Evolutionary conservation across 805 yeast genomes (phyloP).

Genomic region (Monosporozyma servazzii): DNA sequence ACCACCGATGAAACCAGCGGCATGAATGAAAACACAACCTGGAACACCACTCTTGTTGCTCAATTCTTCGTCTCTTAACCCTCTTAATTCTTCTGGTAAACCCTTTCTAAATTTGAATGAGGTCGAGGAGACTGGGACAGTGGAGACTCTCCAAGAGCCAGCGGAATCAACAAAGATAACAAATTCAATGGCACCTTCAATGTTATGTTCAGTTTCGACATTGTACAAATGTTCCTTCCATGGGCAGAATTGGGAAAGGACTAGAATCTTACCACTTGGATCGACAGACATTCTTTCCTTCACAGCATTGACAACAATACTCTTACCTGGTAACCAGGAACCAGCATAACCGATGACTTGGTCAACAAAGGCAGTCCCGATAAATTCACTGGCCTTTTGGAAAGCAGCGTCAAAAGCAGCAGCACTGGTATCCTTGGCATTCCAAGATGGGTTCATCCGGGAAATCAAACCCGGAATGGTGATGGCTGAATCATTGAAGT

Average conservation of each 20-base stretch:
- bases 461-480: slow-evolving; percentile 72
- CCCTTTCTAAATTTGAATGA: slow-evolving; percentile 82
- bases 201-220: slow-evolving; percentile 53
- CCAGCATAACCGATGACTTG: slow-evolving; percentile 63
- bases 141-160: slow-evolving; percentile 74
- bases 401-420: slow-evolving; percentile 59
- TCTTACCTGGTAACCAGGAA: slow-evolving; percentile 87
- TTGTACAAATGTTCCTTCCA: slow-evolving; percentile 90
- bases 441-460: slow-evolving; percentile 81
- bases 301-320: slow-evolving; percentile 65
- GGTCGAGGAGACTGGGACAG: slow-evolving; percentile 72
- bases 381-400: slow-evolving; percentile 60
- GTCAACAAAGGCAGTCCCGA: slow-evolving; percentile 73
- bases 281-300: slow-evolving; percentile 49
- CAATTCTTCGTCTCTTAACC: slow-evolving; percentile 82
- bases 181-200: slow-evolving; percentile 53
- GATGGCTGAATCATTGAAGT: slow-evolving; percentile 64
- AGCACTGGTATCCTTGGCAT: slow-evolving; percentile 48
- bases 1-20: slow-evolving; percentile 97
- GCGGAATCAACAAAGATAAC: slow-evolving; percentile 74
- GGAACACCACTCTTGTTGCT: slow-evolving; percentile 67
- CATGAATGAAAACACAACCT: slow-evolving; percentile 87
- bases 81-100: slow-evolving; percentile 88
- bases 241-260: slow-evolving; percentile 71
- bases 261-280: slow-evolving; percentile 59